Base-by-base conservation (phyloP, 2,329 filamentous ascomycete species). In the Xenoacremonium recifei region DNA sequence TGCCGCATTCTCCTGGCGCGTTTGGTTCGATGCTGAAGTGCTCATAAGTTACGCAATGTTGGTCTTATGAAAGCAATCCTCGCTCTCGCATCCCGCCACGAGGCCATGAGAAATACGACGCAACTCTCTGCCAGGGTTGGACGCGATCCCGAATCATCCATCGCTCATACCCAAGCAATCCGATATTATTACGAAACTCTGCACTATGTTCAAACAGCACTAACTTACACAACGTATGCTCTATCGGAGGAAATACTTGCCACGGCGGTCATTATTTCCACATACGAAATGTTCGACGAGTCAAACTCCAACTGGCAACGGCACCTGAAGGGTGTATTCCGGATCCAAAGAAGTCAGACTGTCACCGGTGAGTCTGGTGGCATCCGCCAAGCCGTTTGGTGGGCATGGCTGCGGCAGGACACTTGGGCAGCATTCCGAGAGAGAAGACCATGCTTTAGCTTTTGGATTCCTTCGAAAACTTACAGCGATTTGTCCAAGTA, bases 281-380 rank as follows among this genome's bases (percentile, higher is more conserved):
- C 77, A 0, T 84, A 84, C 49, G 80, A 84, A 59, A 84, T 84
- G 80, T 72, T 83, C n/a, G 77, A 81, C 39, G 75, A 72, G 1
- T 51, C 50, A 1, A 40, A 45, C 0, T 73, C 15, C 53, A 76
- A 58, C 33, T 84, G 81, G 80, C 76, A 84, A 47, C 66, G 78
- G 3, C 80, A 84, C 54, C 64, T 84, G 0, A 78, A 82, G 52
- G 80, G 80, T 0, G 78, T 83, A 1, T 84, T 84, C 49, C 83
- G 80, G 76, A 84, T 84, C 13, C 75, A 83, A 42, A 65, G 79
- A n/a, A 79, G 73, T 1, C 77, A 80, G 39, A 70, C 80, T 36
- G 80, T 81, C 33, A 71, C 83, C 40, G 80, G 79, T 2, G 78
- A 79, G 37, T 75, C 72, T 1, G 72, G 74, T 0, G 77, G 79